A percentile compares a stretch with the other conserved stretches of the same genome.
Evolutionary conservation across 2,329 filamentous ascomycete species (phyloP).

Genomic region (Arthrobotrys megalospora): DNA sequence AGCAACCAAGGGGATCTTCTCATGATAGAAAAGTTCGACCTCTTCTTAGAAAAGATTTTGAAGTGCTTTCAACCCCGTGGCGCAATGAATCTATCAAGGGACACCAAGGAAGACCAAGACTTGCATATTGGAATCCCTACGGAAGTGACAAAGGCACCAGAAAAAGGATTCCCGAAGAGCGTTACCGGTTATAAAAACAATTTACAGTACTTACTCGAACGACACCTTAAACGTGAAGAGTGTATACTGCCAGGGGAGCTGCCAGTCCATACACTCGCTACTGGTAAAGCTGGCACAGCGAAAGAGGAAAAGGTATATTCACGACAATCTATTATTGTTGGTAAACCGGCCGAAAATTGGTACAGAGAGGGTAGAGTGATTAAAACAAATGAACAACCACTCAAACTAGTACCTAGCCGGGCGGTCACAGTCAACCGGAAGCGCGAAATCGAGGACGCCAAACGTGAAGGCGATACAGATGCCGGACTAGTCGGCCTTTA

Average conservation of each 20-base stretch:
- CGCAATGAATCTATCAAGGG: conserved; percentile 76
- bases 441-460: conserved; percentile 88
- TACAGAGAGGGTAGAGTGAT: conserved; percentile 88
- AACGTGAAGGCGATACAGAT: conserved; percentile 77
- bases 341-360: conserved; percentile 88
- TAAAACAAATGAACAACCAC: conserved; percentile 81
- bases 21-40: conserved; percentile 84
- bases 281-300: conserved; percentile 71
- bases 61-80: conserved; percentile 83
- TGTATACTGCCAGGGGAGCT: conserved; percentile 80
- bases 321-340: conserved; percentile 82
- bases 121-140: conserved; percentile 63
- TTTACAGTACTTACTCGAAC: conserved; percentile 80
- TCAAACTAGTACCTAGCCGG: conserved; percentile 74
- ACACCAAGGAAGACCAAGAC: conserved; percentile 80
- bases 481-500: conserved; percentile 69
- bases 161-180: conserved; percentile 87
- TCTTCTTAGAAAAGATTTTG: conserved; percentile 86
- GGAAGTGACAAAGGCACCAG: conserved; percentile 58
- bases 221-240: conserved; percentile 86
- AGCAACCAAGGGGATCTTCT: conserved; percentile 83
- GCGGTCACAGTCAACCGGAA: conserved; percentile 90
- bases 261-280: conserved; percentile 73
- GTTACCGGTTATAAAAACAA: conserved; percentile 90
- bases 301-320: conserved; percentile 77